Evolutionary conservation across 1,284 basidiomycete genomes (phyloP).

Genomic region (Coriolopsis trogii): DNA sequence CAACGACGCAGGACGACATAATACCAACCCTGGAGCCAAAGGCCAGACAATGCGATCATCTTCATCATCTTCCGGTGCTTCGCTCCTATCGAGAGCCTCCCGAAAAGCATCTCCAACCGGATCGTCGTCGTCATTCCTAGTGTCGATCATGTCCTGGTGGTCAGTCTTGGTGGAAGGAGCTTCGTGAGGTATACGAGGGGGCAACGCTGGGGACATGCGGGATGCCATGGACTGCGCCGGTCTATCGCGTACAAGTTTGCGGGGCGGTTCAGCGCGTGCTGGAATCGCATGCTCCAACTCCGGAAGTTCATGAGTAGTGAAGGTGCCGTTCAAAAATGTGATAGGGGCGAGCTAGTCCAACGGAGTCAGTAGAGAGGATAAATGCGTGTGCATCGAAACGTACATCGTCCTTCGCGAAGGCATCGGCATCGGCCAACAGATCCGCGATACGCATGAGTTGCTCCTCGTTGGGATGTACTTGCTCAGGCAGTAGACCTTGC

Average conservation of each 20-base stretch:
- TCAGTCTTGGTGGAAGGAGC: slow-evolving; percentile 41
- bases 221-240: not conserved
- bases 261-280: not conserved
- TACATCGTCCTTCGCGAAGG: slow-evolving; percentile 63
- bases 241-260: not conserved
- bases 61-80: slow-evolving; percentile 49
- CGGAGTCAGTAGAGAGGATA: not conserved
- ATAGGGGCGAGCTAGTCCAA: slow-evolving; percentile 15
- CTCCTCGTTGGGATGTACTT: slow-evolving; percentile 92
- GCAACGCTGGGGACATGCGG: not conserved
- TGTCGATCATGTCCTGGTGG: slow-evolving; percentile 72
- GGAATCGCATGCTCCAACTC: slow-evolving; percentile 3
- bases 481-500: slow-evolving; percentile 39
- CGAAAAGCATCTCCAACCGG: slow-evolving; percentile 80
- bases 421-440: slow-evolving; percentile 75
- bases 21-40: slow-evolving; percentile 56
- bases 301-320: slow-evolving; percentile 36
- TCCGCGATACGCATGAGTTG: slow-evolving; percentile 93
- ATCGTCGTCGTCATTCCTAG: slow-evolving; percentile 79
- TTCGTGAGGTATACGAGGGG: slow-evolving; percentile 9
- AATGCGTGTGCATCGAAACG: not conserved
- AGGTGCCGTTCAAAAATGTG: slow-evolving; percentile 16
- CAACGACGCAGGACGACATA: not conserved
- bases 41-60: slow-evolving; percentile 69
- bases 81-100: slow-evolving; percentile 50